A percentile compares a stretch with the other conserved stretches of the same genome.
Evolutionary conservation across 2,329 filamentous ascomycete genomes (phyloP).

Genomic region (Talaromyces pinophilus): DNA sequence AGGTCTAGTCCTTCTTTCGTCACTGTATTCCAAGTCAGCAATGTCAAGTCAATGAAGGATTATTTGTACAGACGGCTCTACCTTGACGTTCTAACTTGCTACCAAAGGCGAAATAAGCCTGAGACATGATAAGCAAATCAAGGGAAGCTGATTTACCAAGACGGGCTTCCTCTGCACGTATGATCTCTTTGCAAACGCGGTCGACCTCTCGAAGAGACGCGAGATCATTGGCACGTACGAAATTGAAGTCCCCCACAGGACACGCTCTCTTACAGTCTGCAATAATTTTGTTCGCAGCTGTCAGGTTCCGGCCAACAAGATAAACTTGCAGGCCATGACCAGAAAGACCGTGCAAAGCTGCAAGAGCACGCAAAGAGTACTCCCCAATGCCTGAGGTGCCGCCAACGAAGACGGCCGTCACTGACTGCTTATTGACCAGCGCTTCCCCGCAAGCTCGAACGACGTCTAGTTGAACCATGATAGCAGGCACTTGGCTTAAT

Average conservation of each 20-base stretch:
- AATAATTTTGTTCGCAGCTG: slow-evolving; percentile 6
- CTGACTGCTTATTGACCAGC: background rate
- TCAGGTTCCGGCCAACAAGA: slow-evolving; percentile 12
- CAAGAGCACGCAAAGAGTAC: slow-evolving; percentile 15
- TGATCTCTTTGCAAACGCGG: slow-evolving; percentile 14
- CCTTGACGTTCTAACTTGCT: slow-evolving; percentile 11
- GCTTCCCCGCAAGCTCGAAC: slow-evolving; percentile 1
- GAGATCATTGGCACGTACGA: slow-evolving; percentile 14
- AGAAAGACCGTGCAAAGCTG: background rate
- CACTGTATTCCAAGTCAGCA: slow-evolving; percentile 5
- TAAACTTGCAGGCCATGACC: slow-evolving; percentile 15
- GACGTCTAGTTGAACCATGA: slow-evolving; percentile 15
- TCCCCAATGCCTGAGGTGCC: slow-evolving; percentile 17
- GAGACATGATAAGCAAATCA: slow-evolving; percentile 17
- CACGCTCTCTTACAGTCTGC: slow-evolving; percentile 2
- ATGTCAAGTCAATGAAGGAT: background rate
- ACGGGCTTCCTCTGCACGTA: slow-evolving; percentile 1
- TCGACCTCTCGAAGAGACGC: slow-evolving; percentile 14
- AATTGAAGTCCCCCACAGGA: slow-evolving; percentile 5
- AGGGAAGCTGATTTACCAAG: slow-evolving; percentile 1
- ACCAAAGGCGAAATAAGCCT: slow-evolving; percentile 10
- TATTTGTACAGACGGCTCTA: background rate
- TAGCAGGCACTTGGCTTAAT: background rate
- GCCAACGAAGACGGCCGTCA: slow-evolving; percentile 13
- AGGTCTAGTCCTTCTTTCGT: slow-evolving; percentile 16